Percentiles rank a stretch among this genome's conserved stretches.
phyloP scores from a whole-genome alignment of 306 rosid species.

The Aeschynomene evenia region DNA sequence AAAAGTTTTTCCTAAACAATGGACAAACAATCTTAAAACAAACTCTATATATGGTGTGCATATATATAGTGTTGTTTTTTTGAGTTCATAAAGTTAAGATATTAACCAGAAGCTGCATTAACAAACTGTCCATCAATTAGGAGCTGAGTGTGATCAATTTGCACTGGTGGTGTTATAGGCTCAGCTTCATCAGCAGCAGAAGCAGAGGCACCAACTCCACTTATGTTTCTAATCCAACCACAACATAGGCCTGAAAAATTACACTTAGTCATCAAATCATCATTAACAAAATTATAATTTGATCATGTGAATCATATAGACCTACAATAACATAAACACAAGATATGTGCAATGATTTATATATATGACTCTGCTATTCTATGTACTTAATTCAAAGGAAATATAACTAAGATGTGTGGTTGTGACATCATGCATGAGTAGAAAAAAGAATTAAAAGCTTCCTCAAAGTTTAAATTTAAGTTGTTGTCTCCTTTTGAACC shows the following conservation, averaged over 20 bases:
- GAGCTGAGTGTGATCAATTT: constrained; percentile 53
- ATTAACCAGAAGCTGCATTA: constrained; percentile 69
- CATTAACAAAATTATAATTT: background rate
- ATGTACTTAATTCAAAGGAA: background rate
- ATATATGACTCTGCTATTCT: background rate
- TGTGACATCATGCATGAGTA: background rate
- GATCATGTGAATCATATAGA: background rate
- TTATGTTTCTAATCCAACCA: constrained; percentile 35
- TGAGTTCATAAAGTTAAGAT: constrained; percentile 3
- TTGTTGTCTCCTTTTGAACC: background rate
- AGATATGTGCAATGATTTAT: background rate
- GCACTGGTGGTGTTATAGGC: constrained; percentile 49
- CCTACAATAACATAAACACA: background rate
- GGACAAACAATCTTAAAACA: background rate
- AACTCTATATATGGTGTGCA: background rate
- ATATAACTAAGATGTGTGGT: background rate
- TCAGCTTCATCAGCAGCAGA: constrained; percentile 52
- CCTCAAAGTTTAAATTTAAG: background rate
- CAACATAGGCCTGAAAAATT: constrained; percentile 37
- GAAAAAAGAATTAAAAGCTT: constrained; percentile 7
- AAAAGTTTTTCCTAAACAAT: constrained; percentile 65
- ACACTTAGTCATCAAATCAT: background rate
- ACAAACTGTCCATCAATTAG: constrained; percentile 68
- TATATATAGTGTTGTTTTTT: background rate
- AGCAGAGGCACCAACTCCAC: constrained; percentile 44